These are phyloP conservation scores for Xerocomus minutiporus DNA, from an alignment of 1,284 basidiomycete genomes.

Conservation along the genomic window DNA sequence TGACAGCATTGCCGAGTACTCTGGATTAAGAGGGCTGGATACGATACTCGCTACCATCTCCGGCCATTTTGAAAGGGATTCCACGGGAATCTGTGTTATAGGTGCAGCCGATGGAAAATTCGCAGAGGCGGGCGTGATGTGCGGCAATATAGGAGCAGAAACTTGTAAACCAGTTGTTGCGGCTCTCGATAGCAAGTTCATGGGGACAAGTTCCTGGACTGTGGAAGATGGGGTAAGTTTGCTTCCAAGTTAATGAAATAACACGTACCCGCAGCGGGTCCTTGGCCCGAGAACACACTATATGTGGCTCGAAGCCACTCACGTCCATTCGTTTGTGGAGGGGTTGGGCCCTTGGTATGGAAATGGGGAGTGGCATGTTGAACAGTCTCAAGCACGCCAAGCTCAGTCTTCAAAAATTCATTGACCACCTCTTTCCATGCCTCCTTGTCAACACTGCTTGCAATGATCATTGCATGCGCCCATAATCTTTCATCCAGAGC, in stretches of 20 bases:
- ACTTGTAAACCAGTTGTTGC: conserved; percentile 36
- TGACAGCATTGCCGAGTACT: conserved; percentile 73
- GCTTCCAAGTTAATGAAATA: neutral
- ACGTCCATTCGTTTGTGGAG: conserved; percentile 43
- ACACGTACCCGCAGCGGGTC: conserved; percentile 63
- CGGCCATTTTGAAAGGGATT: conserved; percentile 74
- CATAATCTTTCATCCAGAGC: conserved; percentile 87
- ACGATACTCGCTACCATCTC: conserved; percentile 85
- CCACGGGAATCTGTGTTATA: conserved; percentile 46
- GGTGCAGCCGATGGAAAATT: conserved; percentile 49
- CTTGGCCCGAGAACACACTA: conserved; percentile 82
- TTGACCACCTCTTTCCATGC: conserved; percentile 89
- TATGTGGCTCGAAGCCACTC: conserved; percentile 82
- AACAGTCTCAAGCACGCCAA: conserved; percentile 44
- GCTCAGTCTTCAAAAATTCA: conserved; percentile 81
- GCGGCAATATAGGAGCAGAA: conserved; percentile 33
- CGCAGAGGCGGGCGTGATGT: conserved; percentile 60
- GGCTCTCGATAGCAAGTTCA: conserved; percentile 45
- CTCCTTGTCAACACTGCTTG: conserved; percentile 90
- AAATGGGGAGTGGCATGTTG: conserved; percentile 14
- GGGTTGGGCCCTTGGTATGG: conserved; percentile 10
- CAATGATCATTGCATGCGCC: conserved; percentile 95
- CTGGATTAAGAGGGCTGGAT: conserved; percentile 63
- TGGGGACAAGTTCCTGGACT: conserved; percentile 78
- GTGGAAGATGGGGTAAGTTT: conserved; percentile 8